Percentiles rank a stretch among this genome's conserved stretches.
These are phyloP conservation scores for Coprinellus micaceus DNA, from an alignment of 768 basidiomycete genomes.

Conservation along the genomic window DNA sequence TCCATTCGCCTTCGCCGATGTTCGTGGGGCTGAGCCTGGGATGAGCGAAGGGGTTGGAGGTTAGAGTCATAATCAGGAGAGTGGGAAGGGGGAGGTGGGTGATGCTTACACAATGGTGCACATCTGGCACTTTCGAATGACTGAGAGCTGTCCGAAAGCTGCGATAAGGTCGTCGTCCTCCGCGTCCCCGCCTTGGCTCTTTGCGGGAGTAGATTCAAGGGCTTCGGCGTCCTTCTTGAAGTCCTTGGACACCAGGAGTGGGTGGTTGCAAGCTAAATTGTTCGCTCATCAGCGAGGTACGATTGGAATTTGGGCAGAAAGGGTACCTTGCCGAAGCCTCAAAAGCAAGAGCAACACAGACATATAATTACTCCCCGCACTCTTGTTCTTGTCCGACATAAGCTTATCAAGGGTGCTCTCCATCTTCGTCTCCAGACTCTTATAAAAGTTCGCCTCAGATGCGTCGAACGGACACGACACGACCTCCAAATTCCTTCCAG, in stretches of 20 bases:
- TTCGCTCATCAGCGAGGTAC: neutral
- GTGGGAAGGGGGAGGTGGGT: slow-evolving; percentile 21
- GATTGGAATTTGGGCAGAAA: neutral
- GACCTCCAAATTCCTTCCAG: slow-evolving; percentile 65
- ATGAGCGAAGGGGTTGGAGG: slow-evolving; percentile 6
- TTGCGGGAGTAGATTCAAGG: slow-evolving; percentile 58
- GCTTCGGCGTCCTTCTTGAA: slow-evolving; percentile 73
- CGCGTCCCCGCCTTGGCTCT: slow-evolving; percentile 49
- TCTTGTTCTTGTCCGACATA: slow-evolving; percentile 36
- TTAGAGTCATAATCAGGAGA: neutral
- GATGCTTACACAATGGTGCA: slow-evolving; percentile 59
- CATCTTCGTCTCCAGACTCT: slow-evolving; percentile 65
- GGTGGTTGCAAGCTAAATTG: slow-evolving; percentile 81
- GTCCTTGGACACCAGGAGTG: slow-evolving; percentile 74
- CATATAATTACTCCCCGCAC: slow-evolving; percentile 62
- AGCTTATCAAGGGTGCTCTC: slow-evolving; percentile 64
- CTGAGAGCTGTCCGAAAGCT: slow-evolving; percentile 66
- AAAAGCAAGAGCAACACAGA: slow-evolving; percentile 69
- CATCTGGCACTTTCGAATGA: slow-evolving; percentile 72
- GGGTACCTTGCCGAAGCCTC: slow-evolving; percentile 83
- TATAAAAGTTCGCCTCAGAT: slow-evolving; percentile 79
- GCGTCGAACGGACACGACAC: slow-evolving; percentile 75
- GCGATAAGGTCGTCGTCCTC: slow-evolving; percentile 74
- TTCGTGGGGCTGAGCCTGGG: slow-evolving; percentile 37
- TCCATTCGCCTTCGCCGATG: slow-evolving; percentile 35